A percentile compares a stretch with the other conserved stretches of the same genome.
These are phyloP conservation scores for Colletotrichum tabaci DNA, from an alignment of 2,329 filamentous ascomycete genomes.

Conservation along the genomic window DNA sequence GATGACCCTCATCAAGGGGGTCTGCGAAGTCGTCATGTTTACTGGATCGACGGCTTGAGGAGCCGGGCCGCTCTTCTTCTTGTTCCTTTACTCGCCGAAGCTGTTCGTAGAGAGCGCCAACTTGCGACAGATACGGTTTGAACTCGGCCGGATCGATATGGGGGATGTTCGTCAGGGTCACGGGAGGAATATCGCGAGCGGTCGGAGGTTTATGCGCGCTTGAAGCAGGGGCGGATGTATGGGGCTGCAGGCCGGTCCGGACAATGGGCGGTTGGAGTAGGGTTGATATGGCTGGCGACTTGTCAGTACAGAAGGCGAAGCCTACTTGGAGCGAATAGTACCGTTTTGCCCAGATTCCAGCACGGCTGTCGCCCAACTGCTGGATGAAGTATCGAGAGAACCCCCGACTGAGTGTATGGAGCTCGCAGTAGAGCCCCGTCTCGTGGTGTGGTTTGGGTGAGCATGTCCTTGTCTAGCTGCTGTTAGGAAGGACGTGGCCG, in stretches of 20 bases:
- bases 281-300: slow-evolving; percentile 83
- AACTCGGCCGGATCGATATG: slow-evolving; percentile 87
- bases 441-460: slow-evolving; percentile 63
- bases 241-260: slow-evolving; percentile 86
- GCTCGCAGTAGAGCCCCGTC: slow-evolving; percentile 88
- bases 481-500: slow-evolving; percentile 29
- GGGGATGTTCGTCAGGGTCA: slow-evolving; percentile 89
- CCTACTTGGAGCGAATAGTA: slow-evolving; percentile 50
- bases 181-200: slow-evolving; percentile 90
- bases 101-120: slow-evolving; percentile 90
- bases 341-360: slow-evolving; percentile 88
- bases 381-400: slow-evolving; percentile 79
- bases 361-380: slow-evolving; percentile 68
- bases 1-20: slow-evolving; percentile 58
- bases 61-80: slow-evolving; percentile 69
- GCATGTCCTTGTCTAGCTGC: slow-evolving; percentile 59
- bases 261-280: slow-evolving; percentile 93
- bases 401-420: slow-evolving; percentile 91
- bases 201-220: slow-evolving; percentile 87
- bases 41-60: slow-evolving; percentile 51
- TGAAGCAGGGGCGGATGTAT: slow-evolving; percentile 78
- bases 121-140: slow-evolving; percentile 85
- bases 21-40: slow-evolving; percentile 62
- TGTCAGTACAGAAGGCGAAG: slow-evolving; percentile 15
- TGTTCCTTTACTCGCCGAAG: slow-evolving; percentile 87